phyloP scores from a whole-genome alignment of 1,284 basidiomycete species.

The Chondrostereum purpureum region DNA sequence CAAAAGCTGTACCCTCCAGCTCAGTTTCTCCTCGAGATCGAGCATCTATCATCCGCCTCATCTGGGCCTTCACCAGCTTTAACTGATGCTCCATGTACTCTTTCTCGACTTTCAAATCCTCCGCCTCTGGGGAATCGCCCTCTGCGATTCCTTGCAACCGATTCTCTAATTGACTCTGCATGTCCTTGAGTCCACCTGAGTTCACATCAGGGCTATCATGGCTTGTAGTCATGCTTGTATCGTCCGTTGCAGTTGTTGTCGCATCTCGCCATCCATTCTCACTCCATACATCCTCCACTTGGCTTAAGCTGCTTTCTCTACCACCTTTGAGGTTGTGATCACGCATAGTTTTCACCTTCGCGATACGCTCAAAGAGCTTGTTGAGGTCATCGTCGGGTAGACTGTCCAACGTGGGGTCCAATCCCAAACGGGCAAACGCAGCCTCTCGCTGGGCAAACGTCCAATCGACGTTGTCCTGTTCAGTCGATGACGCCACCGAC shows the following conservation, averaged over 20 bases:
- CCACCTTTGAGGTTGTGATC: constrained; percentile 66
- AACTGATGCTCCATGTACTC: constrained; percentile 88
- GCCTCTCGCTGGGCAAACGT: constrained; percentile 90
- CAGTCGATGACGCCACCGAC: constrained; percentile 65
- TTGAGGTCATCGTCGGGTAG: constrained; percentile 91
- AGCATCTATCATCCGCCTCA: constrained; percentile 76
- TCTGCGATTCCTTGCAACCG: constrained; percentile 67
- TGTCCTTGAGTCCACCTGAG: constrained; percentile 51
- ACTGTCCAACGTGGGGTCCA: constrained; percentile 84
- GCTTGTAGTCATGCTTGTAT: constrained; percentile 66
- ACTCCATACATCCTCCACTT: constrained; percentile 82
- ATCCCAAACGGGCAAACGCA: constrained; percentile 74
- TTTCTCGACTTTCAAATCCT: constrained; percentile 83
- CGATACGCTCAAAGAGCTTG: constrained; percentile 87
- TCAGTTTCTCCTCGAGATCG: constrained; percentile 73
- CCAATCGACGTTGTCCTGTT: constrained; percentile 83
- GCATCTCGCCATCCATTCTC: constrained; percentile 68
- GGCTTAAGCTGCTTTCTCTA: constrained; percentile 80
- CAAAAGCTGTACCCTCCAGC: constrained; percentile 52
- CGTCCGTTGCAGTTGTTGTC: constrained; percentile 74
- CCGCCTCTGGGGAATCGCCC: constrained; percentile 63
- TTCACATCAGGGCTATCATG: constrained; percentile 65
- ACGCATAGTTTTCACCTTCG: constrained; percentile 86
- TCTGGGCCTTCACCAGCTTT: constrained; percentile 72
- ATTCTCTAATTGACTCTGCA: constrained; percentile 66